Evolutionary conservation across 306 rosid genomes (phyloP).

Genomic region (Vigna trinervia): DNA sequence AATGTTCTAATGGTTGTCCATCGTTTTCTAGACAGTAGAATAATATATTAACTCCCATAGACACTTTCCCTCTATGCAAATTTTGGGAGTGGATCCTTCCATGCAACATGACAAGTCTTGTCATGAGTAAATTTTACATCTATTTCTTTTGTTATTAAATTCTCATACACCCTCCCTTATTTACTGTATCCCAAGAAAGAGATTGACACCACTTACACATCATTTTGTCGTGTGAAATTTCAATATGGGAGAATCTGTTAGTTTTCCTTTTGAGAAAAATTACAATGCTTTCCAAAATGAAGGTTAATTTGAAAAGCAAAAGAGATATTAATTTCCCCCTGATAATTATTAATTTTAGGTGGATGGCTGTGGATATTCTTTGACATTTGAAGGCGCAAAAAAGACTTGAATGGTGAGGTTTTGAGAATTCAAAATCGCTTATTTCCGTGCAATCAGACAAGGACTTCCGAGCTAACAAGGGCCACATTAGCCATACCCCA

Average conservation of each 20-base stretch:
- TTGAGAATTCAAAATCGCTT: conserved; percentile 23
- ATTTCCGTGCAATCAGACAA: conserved; percentile 48
- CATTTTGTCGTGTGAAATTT: not conserved
- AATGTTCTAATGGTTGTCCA: conserved; percentile 47
- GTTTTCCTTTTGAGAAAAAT: conserved; percentile 12
- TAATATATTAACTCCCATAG: conserved; percentile 41
- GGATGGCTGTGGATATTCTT: conserved; percentile 38
- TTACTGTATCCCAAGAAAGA: conserved; percentile 3
- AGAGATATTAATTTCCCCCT: not conserved
- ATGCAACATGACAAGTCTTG: conserved; percentile 10
- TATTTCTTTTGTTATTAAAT: not conserved
- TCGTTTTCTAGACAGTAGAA: conserved; percentile 46
- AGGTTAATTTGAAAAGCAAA: conserved; percentile 5
- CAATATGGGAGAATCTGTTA: not conserved
- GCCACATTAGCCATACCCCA: conserved; percentile 25
- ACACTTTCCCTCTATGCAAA: conserved; percentile 29
- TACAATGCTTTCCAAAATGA: not conserved
- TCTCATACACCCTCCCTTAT: not conserved
- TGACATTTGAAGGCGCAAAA: conserved; percentile 38
- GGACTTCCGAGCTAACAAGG: conserved; percentile 44
- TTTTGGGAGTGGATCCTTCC: conserved; percentile 24
- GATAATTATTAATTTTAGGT: conserved; percentile 29
- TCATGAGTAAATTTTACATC: not conserved
- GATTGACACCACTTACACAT: not conserved
- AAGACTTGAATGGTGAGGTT: conserved; percentile 32